Percentiles rank a stretch among this genome's conserved stretches.
Evolutionary conservation across 371 early-diverging fungal species (phyloP).

Genomic region (Apophysomyces sp.): DNA sequence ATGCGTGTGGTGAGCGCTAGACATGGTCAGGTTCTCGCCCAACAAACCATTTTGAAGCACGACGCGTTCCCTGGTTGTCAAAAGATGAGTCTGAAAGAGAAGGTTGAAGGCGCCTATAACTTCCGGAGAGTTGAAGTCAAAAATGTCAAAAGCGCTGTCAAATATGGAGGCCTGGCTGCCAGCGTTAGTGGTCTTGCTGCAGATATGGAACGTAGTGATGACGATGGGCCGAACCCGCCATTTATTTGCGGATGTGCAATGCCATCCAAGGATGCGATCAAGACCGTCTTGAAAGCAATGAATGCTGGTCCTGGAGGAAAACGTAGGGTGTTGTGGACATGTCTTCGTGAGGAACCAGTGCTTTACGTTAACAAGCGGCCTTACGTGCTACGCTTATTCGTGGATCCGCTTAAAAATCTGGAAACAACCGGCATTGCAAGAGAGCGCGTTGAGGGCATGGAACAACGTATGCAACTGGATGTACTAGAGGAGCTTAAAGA

Average conservation of each 20-base stretch:
- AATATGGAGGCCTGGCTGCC: slow-evolving; percentile 49
- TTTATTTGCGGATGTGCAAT: slow-evolving; percentile 65
- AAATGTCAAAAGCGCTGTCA: slow-evolving; percentile 41
- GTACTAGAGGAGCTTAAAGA: slow-evolving; percentile 52
- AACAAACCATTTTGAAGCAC: slow-evolving; percentile 67
- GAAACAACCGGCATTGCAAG: slow-evolving; percentile 71
- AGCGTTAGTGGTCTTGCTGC: slow-evolving; percentile 44
- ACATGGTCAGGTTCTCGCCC: slow-evolving; percentile 63
- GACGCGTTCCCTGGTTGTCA: slow-evolving; percentile 77
- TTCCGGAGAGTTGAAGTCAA: slow-evolving; percentile 56
- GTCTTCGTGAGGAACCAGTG: slow-evolving; percentile 76
- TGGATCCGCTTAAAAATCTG: slow-evolving; percentile 63
- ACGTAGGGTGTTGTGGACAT: slow-evolving; percentile 63
- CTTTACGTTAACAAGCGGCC: slow-evolving; percentile 68
- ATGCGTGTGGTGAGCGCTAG: slow-evolving; percentile 57
- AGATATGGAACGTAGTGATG: slow-evolving; percentile 32
- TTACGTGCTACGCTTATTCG: slow-evolving; percentile 62
- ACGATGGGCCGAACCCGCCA: slow-evolving; percentile 25
- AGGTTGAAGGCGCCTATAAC: slow-evolving; percentile 70
- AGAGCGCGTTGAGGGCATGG: slow-evolving; percentile 71
- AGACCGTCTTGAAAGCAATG: slow-evolving; percentile 42
- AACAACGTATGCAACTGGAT: slow-evolving; percentile 64
- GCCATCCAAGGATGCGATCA: slow-evolving; percentile 66
- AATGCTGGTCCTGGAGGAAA: slow-evolving; percentile 55
- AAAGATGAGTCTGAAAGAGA: slow-evolving; percentile 62